Conservation (phyloP, 2,329 filamentous ascomycete species). For the Fusarium paranaense region DNA sequence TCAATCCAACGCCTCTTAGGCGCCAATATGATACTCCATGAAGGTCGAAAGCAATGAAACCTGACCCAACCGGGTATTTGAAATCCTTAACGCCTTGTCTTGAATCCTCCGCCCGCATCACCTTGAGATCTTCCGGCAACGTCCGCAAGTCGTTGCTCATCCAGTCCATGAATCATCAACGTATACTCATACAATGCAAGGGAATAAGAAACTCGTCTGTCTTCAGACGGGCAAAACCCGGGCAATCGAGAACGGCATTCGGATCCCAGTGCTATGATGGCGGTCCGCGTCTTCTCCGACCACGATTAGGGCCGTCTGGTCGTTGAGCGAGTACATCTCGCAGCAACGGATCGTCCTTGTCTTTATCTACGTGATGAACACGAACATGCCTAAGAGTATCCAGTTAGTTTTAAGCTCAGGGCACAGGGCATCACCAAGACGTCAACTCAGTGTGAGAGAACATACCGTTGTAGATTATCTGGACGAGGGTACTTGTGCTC, state of each 20-base stretch:
- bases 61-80: slow-evolving; percentile 43
- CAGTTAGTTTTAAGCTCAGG: slow-evolving; percentile 10
- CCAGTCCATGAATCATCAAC: slow-evolving; percentile 15
- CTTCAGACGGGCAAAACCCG: neutral
- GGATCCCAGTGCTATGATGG: slow-evolving; percentile 39
- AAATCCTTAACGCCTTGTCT: slow-evolving; percentile 39
- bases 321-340: slow-evolving; percentile 88
- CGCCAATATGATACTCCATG: slow-evolving; percentile 21
- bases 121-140: neutral
- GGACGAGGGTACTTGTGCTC: slow-evolving; percentile 96
- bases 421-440: neutral
- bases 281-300: slow-evolving; percentile 76
- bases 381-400: slow-evolving; percentile 79
- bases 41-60: slow-evolving; percentile 21
- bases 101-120: slow-evolving; percentile 13
- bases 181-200: slow-evolving; percentile 33
- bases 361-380: slow-evolving; percentile 90
- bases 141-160: slow-evolving; percentile 4
- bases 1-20: slow-evolving; percentile 26
- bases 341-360: slow-evolving; percentile 85
- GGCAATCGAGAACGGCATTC: neutral
- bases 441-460: neutral
- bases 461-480: slow-evolving; percentile 92
- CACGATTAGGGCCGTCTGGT: slow-evolving; percentile 84
- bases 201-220: slow-evolving; percentile 4